Percentiles rank a stretch among this genome's conserved stretches.
These are phyloP conservation scores for Citrus trifoliata DNA, from an alignment of 345 rosid genomes.

Conservation along the genomic window DNA sequence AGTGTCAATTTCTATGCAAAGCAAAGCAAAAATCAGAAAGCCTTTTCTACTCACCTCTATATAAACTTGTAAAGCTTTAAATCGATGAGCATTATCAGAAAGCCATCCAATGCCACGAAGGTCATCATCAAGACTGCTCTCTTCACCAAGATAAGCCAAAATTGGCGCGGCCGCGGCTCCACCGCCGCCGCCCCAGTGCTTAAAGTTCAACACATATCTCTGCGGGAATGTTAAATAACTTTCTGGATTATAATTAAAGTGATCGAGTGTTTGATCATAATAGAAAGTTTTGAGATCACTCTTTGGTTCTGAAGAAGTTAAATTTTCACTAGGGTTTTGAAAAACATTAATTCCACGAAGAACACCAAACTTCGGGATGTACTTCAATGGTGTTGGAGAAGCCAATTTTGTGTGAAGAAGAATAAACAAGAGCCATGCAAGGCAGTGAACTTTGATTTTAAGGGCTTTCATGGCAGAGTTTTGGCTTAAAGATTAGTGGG, in stretches of 20 bases:
- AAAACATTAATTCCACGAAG: background rate
- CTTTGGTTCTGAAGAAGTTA: background rate
- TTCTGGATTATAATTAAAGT: background rate
- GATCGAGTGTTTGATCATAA: background rate
- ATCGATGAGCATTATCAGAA: background rate
- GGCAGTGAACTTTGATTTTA: background rate
- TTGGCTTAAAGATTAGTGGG: no score
- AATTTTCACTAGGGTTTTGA: background rate
- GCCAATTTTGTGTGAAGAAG: background rate
- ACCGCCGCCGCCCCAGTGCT: background rate
- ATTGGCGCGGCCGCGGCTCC: background rate
- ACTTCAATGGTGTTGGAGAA: background rate
- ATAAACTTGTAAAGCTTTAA: background rate
- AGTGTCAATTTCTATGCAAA: no score
- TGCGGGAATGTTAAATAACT: background rate
- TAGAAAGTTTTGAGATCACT: background rate
- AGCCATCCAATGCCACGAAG: background rate
- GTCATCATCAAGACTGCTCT: background rate
- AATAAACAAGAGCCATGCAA: background rate
- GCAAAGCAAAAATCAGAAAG: background rate
- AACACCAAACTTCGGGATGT: background rate
- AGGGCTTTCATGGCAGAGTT: background rate
- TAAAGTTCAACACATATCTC: background rate
- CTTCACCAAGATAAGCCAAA: background rate
- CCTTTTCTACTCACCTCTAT: background rate